Base-by-base conservation (phyloP, 768 basidiomycete genomes). In the Calocybe indica region DNA sequence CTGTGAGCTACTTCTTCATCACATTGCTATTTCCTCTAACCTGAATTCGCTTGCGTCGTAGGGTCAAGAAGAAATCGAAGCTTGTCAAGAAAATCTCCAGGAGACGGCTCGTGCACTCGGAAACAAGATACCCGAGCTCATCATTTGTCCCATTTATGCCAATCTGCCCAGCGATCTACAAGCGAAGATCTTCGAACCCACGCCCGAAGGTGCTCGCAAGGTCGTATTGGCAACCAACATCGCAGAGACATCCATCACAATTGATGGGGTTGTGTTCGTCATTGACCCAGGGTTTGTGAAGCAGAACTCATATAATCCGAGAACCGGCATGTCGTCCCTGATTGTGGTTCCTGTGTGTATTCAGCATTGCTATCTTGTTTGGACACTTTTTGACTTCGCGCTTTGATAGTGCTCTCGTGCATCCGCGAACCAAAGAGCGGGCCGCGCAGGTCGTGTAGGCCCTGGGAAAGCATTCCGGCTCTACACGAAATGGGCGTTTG, bases 101-200 rank as follows among this genome's bases (percentile, higher is more conserved):
- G 96, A 99, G 71, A 99, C 96, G 0, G 85, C 92, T 15, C 83
- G 92, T 15, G 88, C 95, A 1, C 72, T 99, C 0, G 94, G 94
- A 13, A 97, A 98, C 71, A 97, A 98, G 69, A 87, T 98, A 40
- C 78, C 82, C 5, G 96, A 99, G 58, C 76, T 99, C 39, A 83
- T 98, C 48, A 79, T 99, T 50, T 97, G 94, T 59, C 96, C 96
- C 3, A 99, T 99, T 51, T 99, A 99, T 59, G 96, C 96, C 52
- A 98, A 96, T 62, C 69, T 99, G n/a, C 96, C 96, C 1, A 94
- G 92, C 56, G 96, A 99, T 52, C 94, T 99, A 94, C 96, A 99
- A 63, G 88, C 93, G 34, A 96, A 97, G 70, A 99, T 99, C 48
- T 99, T 99, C 65, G 96, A 99, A 65, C 95, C 96, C 1, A 99